A percentile compares a stretch with the other conserved stretches of the same genome.
Evolutionary conservation across 2,329 filamentous ascomycete genomes (phyloP).

Genomic region (Davidsoniella neocaledoniae): DNA sequence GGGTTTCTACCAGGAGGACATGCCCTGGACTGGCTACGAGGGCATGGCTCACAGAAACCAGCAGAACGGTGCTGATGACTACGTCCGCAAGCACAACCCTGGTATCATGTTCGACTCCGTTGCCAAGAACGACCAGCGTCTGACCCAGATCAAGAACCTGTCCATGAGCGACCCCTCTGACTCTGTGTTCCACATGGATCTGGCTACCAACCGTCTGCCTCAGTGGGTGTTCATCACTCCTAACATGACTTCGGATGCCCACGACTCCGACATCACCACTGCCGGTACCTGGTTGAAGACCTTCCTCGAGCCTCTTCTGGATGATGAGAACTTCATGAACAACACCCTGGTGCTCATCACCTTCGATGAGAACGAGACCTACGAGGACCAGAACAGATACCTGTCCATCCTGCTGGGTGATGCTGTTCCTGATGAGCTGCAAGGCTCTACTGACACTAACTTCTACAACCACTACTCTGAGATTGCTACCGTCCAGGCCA

Average conservation of each 20-base stretch:
- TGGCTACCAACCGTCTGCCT: conserved; percentile 44
- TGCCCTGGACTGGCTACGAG: conserved; percentile 59
- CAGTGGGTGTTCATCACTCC: conserved; percentile 59
- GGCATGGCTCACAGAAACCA: conserved; percentile 48
- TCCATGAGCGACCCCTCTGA: conserved; percentile 24
- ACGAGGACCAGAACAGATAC: conserved; percentile 49
- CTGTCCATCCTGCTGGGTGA: conserved; percentile 58
- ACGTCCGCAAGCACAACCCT: conserved; percentile 70
- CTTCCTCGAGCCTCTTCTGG: conserved; percentile 55
- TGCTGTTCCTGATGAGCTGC: conserved; percentile 45
- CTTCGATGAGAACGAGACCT: conserved; percentile 64
- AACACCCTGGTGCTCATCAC: conserved; percentile 61
- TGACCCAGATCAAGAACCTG: conserved; percentile 59
- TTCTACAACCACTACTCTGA: conserved; percentile 62
- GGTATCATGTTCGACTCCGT: conserved; percentile 49
- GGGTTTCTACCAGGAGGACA: conserved; percentile 61
- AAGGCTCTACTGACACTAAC: conserved; percentile 49
- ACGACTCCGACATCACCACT: conserved; percentile 54
- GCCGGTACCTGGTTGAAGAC: conserved; percentile 50
- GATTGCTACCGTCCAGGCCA: conserved; percentile 48
- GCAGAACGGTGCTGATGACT: conserved; percentile 50
- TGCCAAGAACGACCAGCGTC: conserved; percentile 38
- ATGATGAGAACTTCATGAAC: conserved; percentile 54
- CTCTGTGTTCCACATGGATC: conserved; percentile 47
- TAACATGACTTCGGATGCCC: conserved; percentile 61